A percentile compares a stretch with the other conserved stretches of the same genome.
These are phyloP conservation scores for Tricholoma bakamatsutake DNA, from an alignment of 768 basidiomycete genomes.

Conservation along the genomic window DNA sequence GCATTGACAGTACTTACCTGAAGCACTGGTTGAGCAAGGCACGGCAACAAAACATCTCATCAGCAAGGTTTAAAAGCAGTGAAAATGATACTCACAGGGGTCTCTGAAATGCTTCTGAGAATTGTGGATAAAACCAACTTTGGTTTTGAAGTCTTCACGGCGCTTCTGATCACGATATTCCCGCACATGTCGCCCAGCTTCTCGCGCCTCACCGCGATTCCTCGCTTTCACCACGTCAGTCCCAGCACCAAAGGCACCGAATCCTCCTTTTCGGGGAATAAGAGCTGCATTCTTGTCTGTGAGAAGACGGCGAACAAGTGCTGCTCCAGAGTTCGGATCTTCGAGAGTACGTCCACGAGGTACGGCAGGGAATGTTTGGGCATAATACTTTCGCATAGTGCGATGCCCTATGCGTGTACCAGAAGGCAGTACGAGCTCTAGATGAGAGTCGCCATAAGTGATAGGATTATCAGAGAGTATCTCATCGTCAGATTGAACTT, in stretches of 20 bases:
- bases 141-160: slow-evolving; percentile 81
- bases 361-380: slow-evolving; percentile 62
- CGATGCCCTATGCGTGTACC: slow-evolving; percentile 92
- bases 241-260: slow-evolving; percentile 80
- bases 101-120: slow-evolving; percentile 86
- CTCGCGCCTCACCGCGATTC: slow-evolving; percentile 91
- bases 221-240: slow-evolving; percentile 83
- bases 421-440: slow-evolving; percentile 90
- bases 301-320: slow-evolving; percentile 70
- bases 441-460: slow-evolving; percentile 71
- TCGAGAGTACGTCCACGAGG: slow-evolving; percentile 37
- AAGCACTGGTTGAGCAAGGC: slow-evolving; percentile 8
- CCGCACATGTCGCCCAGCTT: slow-evolving; percentile 82
- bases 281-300: slow-evolving; percentile 81
- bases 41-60: not conserved
- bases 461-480: slow-evolving; percentile 48
- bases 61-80: not conserved
- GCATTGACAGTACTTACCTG: slow-evolving; percentile 11
- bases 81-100: slow-evolving; percentile 43
- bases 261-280: slow-evolving; percentile 80
- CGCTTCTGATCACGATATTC: slow-evolving; percentile 79
- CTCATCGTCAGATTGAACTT: slow-evolving; percentile 31
- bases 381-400: slow-evolving; percentile 78
- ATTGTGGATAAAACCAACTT: slow-evolving; percentile 74
- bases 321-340: slow-evolving; percentile 68